A percentile compares a stretch with the other conserved stretches of the same genome.
phyloP scores from a whole-genome alignment of 345 rosid genomes.

The Erodium maritimum region DNA sequence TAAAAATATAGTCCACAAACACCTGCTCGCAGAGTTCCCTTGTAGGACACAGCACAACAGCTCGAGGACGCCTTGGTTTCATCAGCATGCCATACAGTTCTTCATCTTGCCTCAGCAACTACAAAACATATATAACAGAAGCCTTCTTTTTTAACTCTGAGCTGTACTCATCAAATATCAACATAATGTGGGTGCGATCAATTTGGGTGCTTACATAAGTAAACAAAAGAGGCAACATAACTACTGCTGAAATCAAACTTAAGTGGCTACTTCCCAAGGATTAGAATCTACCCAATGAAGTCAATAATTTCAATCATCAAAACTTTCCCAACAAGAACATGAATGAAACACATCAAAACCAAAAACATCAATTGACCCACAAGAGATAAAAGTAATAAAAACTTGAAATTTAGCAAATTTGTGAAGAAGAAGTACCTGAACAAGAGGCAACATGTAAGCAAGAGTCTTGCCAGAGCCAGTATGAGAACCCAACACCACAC shows the following conservation, averaged over 20 bases:
- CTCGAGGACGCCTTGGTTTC: constrained; percentile 87
- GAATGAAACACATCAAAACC: neutral
- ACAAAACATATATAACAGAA: constrained; percentile 6
- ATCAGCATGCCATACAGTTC: constrained; percentile 45
- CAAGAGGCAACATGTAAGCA: constrained; percentile 80
- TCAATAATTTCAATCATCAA: too few relatives aligned
- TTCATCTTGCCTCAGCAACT: constrained; percentile 86
- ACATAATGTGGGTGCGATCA: neutral
- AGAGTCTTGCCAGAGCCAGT: constrained; percentile 96
- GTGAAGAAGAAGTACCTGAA: constrained; percentile 56
- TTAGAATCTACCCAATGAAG: too few relatives aligned
- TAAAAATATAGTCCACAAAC: neutral
- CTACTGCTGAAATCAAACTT: too few relatives aligned
- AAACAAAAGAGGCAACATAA: neutral
- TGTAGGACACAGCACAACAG: constrained; percentile 84
- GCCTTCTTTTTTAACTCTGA: neutral
- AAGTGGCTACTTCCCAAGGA: too few relatives aligned
- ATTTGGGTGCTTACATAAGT: too few relatives aligned
- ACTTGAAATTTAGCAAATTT: too few relatives aligned
- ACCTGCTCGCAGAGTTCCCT: constrained; percentile 99
- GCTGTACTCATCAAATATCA: neutral
- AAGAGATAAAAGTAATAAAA: constrained; percentile 5
- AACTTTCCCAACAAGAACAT: neutral
- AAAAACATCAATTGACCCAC: neutral
- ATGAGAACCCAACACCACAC: constrained; percentile 85